These are phyloP conservation scores for Veloporphyrellus conicus DNA, from an alignment of 1,284 basidiomycete genomes.

Conservation along the genomic window DNA sequence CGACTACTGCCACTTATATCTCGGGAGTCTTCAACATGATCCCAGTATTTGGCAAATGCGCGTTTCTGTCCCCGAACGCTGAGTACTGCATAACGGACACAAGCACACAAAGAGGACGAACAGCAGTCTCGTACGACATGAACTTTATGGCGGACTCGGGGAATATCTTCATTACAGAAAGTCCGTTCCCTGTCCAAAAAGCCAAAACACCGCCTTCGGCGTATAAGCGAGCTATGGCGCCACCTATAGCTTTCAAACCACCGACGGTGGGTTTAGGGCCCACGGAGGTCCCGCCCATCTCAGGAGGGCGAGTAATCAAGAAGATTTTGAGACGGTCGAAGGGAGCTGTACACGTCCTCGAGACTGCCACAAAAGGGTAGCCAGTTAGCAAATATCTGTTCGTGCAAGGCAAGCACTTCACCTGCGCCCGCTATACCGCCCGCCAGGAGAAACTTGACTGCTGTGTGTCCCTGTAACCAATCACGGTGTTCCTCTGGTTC, in stretches of 20 bases:
- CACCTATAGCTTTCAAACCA: constrained; percentile 66
- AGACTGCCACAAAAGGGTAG: constrained; percentile 51
- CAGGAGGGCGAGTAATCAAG: constrained; percentile 82
- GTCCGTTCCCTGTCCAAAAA: constrained; percentile 90
- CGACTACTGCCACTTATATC: constrained; percentile 90
- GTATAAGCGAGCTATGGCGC: constrained; percentile 78
- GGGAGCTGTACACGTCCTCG: constrained; percentile 93
- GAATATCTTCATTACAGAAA: constrained; percentile 88
- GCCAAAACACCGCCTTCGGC: constrained; percentile 81
- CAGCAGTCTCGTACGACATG: constrained; percentile 89
- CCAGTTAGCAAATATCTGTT: constrained; percentile 7
- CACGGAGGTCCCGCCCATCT: constrained; percentile 54
- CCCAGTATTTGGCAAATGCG: constrained; percentile 88
- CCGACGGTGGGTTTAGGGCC: constrained; percentile 44
- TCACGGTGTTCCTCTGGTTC: constrained; percentile 61
- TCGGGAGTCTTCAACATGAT: constrained; percentile 83
- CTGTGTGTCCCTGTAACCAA: constrained; percentile 68
- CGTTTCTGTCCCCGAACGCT: constrained; percentile 63
- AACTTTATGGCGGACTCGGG: constrained; percentile 99
- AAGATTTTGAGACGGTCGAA: constrained; percentile 98
- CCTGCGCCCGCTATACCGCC: constrained; percentile 93
- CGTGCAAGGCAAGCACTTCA: constrained; percentile 36
- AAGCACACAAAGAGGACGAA: constrained; percentile 40
- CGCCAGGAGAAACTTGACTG: constrained; percentile 86
- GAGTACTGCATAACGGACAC: constrained; percentile 13